Percentiles rank a stretch among this genome's conserved stretches.
Evolutionary conservation across 192 early-diverging fungal genomes (phyloP).

Genomic region (Rhizophagus sp.): DNA sequence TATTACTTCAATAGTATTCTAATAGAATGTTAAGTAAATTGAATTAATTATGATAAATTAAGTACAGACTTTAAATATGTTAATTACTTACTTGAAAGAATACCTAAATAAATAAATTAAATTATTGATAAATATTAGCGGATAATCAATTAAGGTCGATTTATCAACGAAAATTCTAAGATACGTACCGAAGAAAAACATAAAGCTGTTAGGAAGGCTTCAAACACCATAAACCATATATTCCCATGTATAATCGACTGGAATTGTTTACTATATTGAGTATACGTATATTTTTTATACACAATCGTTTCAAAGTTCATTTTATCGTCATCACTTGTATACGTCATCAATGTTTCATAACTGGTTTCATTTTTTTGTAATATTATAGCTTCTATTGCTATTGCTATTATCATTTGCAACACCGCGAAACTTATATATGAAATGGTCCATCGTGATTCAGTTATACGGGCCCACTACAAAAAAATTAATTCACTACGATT

Average conservation of each 20-base stretch:
- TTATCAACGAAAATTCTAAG: neutral
- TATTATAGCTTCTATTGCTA: slow-evolving; percentile 1
- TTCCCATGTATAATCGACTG: slow-evolving; percentile 17
- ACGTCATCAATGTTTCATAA: neutral
- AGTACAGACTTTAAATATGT: neutral
- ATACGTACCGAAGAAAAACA: slow-evolving; percentile 19
- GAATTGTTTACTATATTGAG: neutral
- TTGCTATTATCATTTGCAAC: slow-evolving; percentile 9
- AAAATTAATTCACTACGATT: neutral
- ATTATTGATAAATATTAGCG: neutral
- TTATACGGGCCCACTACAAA: neutral
- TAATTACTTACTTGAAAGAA: slow-evolving; percentile 23
- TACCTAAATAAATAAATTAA: slow-evolving; percentile 3
- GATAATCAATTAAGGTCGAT: neutral
- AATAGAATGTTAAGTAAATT: neutral
- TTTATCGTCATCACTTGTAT: neutral
- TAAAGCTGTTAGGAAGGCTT: slow-evolving; percentile 17
- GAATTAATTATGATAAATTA: neutral
- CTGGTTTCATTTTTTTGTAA: neutral
- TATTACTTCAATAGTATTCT: slow-evolving; percentile 28
- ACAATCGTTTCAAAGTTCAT: too few relatives aligned
- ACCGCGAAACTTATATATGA: slow-evolving; percentile 12
- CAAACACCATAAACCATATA: slow-evolving; percentile 28
- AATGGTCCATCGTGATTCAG: slow-evolving; percentile 16
- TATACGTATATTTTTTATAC: slow-evolving; percentile 15